Evolutionary conservation across 495 filamentous ascomycete genomes (phyloP).

Genomic region (Echria macrotheca): DNA sequence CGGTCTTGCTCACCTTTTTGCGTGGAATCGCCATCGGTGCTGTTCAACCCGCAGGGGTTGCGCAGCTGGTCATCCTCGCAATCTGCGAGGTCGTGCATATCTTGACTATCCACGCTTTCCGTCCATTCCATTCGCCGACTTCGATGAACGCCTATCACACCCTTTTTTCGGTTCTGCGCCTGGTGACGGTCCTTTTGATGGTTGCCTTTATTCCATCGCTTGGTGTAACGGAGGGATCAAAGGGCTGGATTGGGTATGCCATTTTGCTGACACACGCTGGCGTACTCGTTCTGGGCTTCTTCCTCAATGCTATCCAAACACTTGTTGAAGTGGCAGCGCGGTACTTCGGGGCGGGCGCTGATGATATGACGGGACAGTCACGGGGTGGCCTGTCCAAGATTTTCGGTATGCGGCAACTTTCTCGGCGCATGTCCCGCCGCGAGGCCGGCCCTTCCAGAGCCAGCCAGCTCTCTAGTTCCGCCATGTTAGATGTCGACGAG

Average conservation of each 20-base stretch:
- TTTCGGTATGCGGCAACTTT: constrained; percentile 89
- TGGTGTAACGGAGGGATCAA: constrained; percentile 65
- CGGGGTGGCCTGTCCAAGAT: constrained; percentile 87
- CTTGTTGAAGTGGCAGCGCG: constrained; percentile 81
- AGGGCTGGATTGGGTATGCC: constrained; percentile 91
- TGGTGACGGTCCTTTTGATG: constrained; percentile 75
- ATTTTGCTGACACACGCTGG: constrained; percentile 82
- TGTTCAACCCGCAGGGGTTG: constrained; percentile 86
- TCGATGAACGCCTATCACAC: constrained; percentile 98
- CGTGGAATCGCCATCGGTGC: constrained; percentile 90
- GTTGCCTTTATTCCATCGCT: constrained; percentile 82
- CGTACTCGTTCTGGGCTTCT: constrained; percentile 89
- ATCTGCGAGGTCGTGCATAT: constrained; percentile 91
- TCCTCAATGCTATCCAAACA: constrained; percentile 86
- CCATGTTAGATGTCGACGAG: constrained; percentile 64
- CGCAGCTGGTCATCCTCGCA: constrained; percentile 83
- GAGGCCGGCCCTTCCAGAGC: constrained; percentile 54
- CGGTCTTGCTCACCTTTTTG: constrained; percentile 73
- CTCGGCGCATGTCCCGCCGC: constrained; percentile 61
- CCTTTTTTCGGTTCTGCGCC: constrained; percentile 71
- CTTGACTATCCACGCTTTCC: constrained; percentile 81
- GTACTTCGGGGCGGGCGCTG: constrained; percentile 71
- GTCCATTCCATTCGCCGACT: constrained; percentile 82
- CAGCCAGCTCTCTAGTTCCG: constrained; percentile 73
- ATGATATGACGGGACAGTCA: constrained; percentile 62